These are phyloP conservation scores for Pleurostoma richardsiae DNA, from an alignment of 2,329 filamentous ascomycete genomes.

Conservation along the genomic window DNA sequence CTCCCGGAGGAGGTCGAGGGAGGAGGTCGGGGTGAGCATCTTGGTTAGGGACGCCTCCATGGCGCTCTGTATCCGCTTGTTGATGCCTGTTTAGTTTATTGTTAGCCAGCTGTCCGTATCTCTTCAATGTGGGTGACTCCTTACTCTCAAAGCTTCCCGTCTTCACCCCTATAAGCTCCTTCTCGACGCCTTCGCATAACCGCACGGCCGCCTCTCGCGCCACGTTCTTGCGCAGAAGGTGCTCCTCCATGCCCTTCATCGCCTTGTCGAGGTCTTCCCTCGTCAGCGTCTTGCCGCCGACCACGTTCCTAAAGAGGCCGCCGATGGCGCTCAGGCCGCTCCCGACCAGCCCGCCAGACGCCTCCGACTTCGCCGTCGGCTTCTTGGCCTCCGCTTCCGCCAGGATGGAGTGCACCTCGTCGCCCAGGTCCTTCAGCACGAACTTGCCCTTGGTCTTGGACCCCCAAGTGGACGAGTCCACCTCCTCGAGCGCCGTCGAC, in stretches of 20 bases:
- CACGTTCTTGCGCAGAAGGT: slow-evolving; percentile 92
- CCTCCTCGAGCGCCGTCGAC: slow-evolving; percentile 61
- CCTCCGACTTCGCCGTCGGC: slow-evolving; percentile 34
- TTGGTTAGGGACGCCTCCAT: slow-evolving; percentile 92
- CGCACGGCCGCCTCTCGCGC: slow-evolving; percentile 89
- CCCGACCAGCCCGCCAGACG: slow-evolving; percentile 64
- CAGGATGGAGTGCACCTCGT: slow-evolving; percentile 88
- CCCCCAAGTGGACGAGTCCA: slow-evolving; percentile 80
- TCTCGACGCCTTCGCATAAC: slow-evolving; percentile 85
- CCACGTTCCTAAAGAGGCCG: slow-evolving; percentile 87
- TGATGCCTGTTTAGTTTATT: slow-evolving; percentile 48
- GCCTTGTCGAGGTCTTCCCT: slow-evolving; percentile 87
- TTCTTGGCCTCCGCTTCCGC: slow-evolving; percentile 70
- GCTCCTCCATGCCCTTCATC: slow-evolving; percentile 93
- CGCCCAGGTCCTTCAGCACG: slow-evolving; percentile 85
- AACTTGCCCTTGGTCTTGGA: slow-evolving; percentile 88
- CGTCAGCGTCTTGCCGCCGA: slow-evolving; percentile 89
- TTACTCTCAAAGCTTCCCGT: slow-evolving; percentile 80
- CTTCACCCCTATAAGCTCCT: slow-evolving; percentile 83
- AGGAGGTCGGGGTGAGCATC: slow-evolving; percentile 93
- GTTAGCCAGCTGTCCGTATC: too few species aligned
- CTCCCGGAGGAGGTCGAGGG: slow-evolving; percentile 88
- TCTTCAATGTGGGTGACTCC: too few species aligned
- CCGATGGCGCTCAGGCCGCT: slow-evolving; percentile 78
- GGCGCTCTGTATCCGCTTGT: slow-evolving; percentile 74